A percentile compares a stretch with the other conserved stretches of the same genome.
These are phyloP conservation scores for Furcasterigmium sp. DNA, from an alignment of 2,329 filamentous ascomycete species.

Conservation along the genomic window DNA sequence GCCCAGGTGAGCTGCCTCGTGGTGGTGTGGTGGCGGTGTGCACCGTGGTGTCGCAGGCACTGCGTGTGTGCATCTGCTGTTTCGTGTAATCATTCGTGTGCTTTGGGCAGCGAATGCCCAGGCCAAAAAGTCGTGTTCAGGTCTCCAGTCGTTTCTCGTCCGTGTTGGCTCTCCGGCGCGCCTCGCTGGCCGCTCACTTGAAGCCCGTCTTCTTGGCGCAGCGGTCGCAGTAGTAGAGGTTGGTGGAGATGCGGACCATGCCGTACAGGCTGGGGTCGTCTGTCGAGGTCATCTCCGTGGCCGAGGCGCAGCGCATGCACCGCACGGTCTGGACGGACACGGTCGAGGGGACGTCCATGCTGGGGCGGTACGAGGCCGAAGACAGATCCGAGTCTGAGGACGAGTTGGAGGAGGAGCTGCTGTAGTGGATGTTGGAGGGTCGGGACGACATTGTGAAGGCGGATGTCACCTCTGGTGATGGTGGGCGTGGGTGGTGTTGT, in stretches of 20 bases:
- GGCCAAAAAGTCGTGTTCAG: too few species aligned
- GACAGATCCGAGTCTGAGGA: conserved; percentile 39
- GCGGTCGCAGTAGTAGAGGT: conserved; percentile 61
- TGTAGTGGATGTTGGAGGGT: conserved; percentile 29
- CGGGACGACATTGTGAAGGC: conserved; percentile 8
- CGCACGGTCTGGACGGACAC: conserved; percentile 55
- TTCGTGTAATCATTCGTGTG: too few species aligned
- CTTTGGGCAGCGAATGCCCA: too few species aligned
- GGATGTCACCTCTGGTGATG: neutral
- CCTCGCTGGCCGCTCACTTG: conserved; percentile 35
- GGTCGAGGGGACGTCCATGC: conserved; percentile 43
- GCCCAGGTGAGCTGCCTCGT: too few species aligned
- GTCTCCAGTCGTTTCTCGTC: too few species aligned
- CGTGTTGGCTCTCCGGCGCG: too few species aligned
- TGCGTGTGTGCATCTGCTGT: too few species aligned
- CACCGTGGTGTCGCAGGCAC: too few species aligned
- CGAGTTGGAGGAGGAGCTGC: conserved; percentile 31
- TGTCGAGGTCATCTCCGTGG: conserved; percentile 55
- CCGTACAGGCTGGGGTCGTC: conserved; percentile 53
- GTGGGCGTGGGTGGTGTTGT: neutral
- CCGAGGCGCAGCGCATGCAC: conserved; percentile 56
- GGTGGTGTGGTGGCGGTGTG: too few species aligned
- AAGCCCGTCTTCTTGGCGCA: conserved; percentile 62
- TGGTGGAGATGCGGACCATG: conserved; percentile 61
- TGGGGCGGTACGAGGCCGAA: conserved; percentile 31